Evolutionary conservation across 1,139 yeast species (phyloP), one percentile per base, ranked within the genome.

Genomic region (Zhuliangozyma parablackwelliae): DNA sequence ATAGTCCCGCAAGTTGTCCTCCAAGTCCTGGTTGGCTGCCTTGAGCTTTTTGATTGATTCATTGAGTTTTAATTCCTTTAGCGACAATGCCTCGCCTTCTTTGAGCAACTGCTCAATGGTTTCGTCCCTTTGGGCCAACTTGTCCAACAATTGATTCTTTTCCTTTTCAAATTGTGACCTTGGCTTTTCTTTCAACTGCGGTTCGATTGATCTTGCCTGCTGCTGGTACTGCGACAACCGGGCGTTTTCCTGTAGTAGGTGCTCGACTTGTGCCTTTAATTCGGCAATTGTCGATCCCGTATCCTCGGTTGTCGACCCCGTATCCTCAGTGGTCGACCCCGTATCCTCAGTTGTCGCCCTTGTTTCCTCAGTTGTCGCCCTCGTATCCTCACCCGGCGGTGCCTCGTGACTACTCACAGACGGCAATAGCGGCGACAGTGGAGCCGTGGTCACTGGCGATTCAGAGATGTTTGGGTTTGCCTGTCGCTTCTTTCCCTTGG

Each of bases 81-180:
- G 74, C 0, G 96, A 82, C 29, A 90, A 63, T 24, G 75, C 77
- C 45, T 85, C 83, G 4, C 97, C 97, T 58, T 90, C 97, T 40
- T 75, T 78, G 52, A 84, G 58, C 28, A 90, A 65, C 43, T 68
- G 72, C 28, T 71, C 63, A 21, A 77, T 82, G 43, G 84, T 70
- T 28, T 66, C 69, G 33, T 84, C 89, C 30, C 72, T 76, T 6
- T 21, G 28, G 4, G 69, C 61, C 7, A 66, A 43, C 39, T 59
- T 68, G 34, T 49, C 55, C 33, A 25, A 32, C 38, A 38, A 47
- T 5, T 43, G 50, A 20, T 32, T 35, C 20, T 37, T 40, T 24
- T 44, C 47, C 23, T 43, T 45, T 11, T 41, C 48, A 20, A 40
- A 36, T 16, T 16, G 16, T 16, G 4, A 16, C 16, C 16, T 16